Evolutionary conservation across 768 basidiomycete species (phyloP).

Genomic region (Fibroporia radiculosa): DNA sequence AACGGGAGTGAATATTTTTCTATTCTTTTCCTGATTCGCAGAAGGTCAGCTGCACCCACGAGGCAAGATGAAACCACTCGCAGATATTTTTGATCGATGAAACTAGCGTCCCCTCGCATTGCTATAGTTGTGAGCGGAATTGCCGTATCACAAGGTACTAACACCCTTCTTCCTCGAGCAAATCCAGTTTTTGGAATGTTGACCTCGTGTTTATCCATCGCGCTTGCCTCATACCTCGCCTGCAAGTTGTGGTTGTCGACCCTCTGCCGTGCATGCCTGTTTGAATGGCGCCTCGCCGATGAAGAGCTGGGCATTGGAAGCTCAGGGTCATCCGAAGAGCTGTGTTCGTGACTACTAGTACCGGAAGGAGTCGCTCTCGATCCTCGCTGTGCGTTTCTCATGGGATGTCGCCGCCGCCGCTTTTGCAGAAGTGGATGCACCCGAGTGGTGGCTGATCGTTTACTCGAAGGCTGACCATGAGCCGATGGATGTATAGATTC

Average conservation of each 20-base stretch:
- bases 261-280: not conserved
- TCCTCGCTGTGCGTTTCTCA: too few species aligned
- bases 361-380: too few species aligned
- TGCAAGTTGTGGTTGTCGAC: not conserved
- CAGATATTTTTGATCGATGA: conserved; percentile 18
- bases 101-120: conserved; percentile 24
- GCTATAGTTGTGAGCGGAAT: conserved; percentile 18
- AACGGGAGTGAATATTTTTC: conserved; percentile 13
- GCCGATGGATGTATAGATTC: too few species aligned
- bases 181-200: conserved; percentile 18
- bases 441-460: too few species aligned
- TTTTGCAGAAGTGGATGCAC: too few species aligned
- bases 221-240: not conserved
- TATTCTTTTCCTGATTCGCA: conserved; percentile 13
- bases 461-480: too few species aligned
- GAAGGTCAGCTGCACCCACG: conserved; percentile 3
- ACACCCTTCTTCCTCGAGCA: conserved; percentile 19
- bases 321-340: not conserved
- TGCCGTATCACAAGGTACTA: conserved; percentile 12
- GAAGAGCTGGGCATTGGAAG: not conserved
- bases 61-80: conserved; percentile 5
- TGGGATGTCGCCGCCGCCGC: too few species aligned
- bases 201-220: conserved; percentile 5
- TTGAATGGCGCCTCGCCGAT: not conserved
- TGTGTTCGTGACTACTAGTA: not conserved